Conservation (phyloP, 192 early-diverging fungal species). For the Dissophora ornata region DNA sequence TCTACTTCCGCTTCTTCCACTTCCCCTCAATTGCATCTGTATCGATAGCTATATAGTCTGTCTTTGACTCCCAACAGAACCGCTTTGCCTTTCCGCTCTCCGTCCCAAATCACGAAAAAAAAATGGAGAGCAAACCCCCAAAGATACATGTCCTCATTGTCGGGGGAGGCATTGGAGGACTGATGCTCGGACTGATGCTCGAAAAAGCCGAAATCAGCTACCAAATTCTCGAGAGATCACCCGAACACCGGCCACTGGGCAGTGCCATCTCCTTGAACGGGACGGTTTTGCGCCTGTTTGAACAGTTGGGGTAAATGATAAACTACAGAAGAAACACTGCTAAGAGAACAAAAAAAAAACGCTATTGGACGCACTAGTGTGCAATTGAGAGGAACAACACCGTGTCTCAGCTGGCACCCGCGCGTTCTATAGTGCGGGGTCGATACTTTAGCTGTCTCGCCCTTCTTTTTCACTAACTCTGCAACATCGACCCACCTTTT, state of each 20-base stretch:
- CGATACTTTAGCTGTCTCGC: too few species aligned
- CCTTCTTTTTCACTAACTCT: too few species aligned
- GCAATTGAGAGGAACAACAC: too few species aligned
- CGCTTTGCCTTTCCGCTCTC: background rate
- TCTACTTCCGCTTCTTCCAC: background rate
- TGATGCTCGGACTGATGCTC: conserved; percentile 48
- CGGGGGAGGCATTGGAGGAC: conserved; percentile 53
- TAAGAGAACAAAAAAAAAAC: too few species aligned
- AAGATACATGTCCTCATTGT: conserved; percentile 46
- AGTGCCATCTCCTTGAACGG: conserved; percentile 44
- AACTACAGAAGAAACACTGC: too few species aligned
- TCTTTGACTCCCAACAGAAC: background rate
- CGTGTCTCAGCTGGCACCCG: too few species aligned
- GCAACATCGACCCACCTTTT: too few species aligned
- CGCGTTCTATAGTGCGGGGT: too few species aligned
- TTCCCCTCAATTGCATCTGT: background rate
- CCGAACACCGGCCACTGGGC: conserved; percentile 41
- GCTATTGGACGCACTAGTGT: too few species aligned
- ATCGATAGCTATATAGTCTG: background rate
- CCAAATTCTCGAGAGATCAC: conserved; percentile 38
- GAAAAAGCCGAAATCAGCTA: conserved; percentile 51
- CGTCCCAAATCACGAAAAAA: background rate
- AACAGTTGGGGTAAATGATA: conserved; percentile 55
- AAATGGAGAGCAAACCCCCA: background rate
- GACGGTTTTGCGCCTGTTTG: conserved; percentile 48